Base-by-base conservation (phyloP, 2,329 filamentous ascomycete genomes). In the Cladosporium sphaerospermum region DNA sequence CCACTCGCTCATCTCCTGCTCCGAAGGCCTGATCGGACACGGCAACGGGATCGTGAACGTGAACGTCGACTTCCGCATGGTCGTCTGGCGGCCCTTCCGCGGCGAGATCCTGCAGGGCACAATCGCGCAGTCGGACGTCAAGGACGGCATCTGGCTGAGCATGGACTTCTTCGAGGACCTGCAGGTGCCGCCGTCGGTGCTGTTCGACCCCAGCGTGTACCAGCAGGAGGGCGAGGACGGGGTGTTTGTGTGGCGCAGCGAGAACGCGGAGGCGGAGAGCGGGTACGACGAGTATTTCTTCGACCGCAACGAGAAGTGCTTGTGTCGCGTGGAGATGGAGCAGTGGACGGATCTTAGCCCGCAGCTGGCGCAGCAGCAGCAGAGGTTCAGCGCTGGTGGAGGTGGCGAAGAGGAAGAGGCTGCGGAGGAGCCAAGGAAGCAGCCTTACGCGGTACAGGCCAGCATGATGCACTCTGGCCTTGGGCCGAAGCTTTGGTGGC, bases 101-200 rank as follows among this genome's bases (percentile, higher is more conserved):
- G 89, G 89, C 45, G 93, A 99, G 69, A 89, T 96, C 55, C 79
- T 99, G 64, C 78, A 88, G 42, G 93, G 88, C 13, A 85, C 84
- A 59, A 96, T 99, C 69, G 85, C 85, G 58, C 36, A 89, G 95
- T 63, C 82, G 88, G 43, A 89, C 95, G 60, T 81, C 84, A 63
- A 78, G 83, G 85, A 70, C 54, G 78, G 65, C 19, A 63, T 68
- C 59, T 56, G 53, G 36, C 57, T 97, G 55, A 83, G 84, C 45
- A 85, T 91, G 3, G 89, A 96, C 57, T 99, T 99, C 69, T 99
- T 96, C 62, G 88, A 92, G 62, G 91, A 97, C 58, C 89, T 99
- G 32, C 85, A 89, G 55, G 83, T 97, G 4, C 57, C 89, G 1
- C 82, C 81, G 34, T 79, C 83, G 52, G 82, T 88, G 58, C 77